These are phyloP conservation scores for Boletellus sp. DNA, from an alignment of 768 basidiomycete genomes.

Conservation along the genomic window DNA sequence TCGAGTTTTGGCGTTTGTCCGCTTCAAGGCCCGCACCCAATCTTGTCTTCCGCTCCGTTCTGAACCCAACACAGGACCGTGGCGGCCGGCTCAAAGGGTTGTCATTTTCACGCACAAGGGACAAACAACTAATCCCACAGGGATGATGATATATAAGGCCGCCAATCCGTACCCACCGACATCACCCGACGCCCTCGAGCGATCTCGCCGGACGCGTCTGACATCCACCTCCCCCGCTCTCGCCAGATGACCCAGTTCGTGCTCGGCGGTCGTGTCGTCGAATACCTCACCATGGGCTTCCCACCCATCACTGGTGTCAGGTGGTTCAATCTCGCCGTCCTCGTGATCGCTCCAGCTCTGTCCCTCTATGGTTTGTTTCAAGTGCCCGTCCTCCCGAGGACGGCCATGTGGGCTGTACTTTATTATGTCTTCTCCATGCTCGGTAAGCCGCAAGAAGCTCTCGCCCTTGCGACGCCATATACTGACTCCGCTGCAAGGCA, in stretches of 20 bases:
- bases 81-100: conserved; percentile 20
- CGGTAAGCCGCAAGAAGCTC: conserved; percentile 40
- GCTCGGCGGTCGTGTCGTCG: conserved; percentile 9
- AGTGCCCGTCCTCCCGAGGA: conserved; percentile 46
- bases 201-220: neutral
- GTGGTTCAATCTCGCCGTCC: conserved; percentile 75
- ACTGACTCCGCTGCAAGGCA: conserved; percentile 33
- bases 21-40: conserved; percentile 11
- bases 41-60: conserved; percentile 16
- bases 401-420: conserved; percentile 53
- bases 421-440: conserved; percentile 91
- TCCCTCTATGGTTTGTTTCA: conserved; percentile 63
- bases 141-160: conserved; percentile 28
- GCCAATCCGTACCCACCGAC: conserved; percentile 11
- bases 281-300: conserved; percentile 28
- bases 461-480: conserved; percentile 10
- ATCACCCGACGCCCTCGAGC: conserved; percentile 11
- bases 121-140: conserved; percentile 19
- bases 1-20: conserved; percentile 5
- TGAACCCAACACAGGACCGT: conserved; percentile 16
- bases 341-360: conserved; percentile 68
- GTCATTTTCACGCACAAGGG: conserved; percentile 16
- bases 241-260: conserved; percentile 1
- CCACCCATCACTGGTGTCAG: conserved; percentile 54
- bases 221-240: neutral